Evolutionary conservation across 1,139 yeast genomes (phyloP).

Genomic region (Tardiomyces depauwii): DNA sequence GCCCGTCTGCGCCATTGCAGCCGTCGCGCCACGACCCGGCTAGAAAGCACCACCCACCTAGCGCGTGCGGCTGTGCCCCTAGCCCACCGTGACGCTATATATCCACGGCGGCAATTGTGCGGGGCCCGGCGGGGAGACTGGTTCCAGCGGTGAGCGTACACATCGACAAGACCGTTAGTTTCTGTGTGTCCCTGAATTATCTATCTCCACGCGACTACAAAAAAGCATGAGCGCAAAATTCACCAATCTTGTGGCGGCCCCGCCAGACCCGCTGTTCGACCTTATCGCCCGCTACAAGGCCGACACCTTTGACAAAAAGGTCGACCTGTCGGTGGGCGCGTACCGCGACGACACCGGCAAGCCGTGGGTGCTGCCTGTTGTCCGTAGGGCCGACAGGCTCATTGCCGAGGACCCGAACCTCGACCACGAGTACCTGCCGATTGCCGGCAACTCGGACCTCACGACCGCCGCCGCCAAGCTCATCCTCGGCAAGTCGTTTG

Average conservation of each 20-base stretch:
- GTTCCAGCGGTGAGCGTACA: too few relatives aligned
- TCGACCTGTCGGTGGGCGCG: conserved; percentile 87
- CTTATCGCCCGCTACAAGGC: conserved; percentile 61
- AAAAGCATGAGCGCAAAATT: too few relatives aligned
- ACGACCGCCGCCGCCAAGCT: conserved; percentile 67
- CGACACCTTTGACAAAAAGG: conserved; percentile 46
- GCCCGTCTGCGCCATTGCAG: too few relatives aligned
- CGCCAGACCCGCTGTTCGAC: conserved; percentile 48
- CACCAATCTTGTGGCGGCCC: conserved; percentile 19
- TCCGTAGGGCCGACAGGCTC: conserved; percentile 55
- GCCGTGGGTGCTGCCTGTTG: conserved; percentile 86
- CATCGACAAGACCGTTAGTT: too few relatives aligned
- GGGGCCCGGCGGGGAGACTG: too few relatives aligned
- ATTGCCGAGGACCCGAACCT: conserved; percentile 45
- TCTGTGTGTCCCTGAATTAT: too few relatives aligned
- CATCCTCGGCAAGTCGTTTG: conserved; percentile 56
- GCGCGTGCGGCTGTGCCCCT: too few relatives aligned
- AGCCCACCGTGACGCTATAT: too few relatives aligned
- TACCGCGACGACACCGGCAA: conserved; percentile 75
- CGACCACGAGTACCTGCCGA: conserved; percentile 88
- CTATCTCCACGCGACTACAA: too few relatives aligned
- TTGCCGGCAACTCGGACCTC: conserved; percentile 66
- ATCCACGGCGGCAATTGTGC: too few relatives aligned
- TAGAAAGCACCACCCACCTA: too few relatives aligned
- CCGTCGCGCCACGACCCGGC: too few relatives aligned